Evolutionary conservation across 257 asterid genomes (phyloP), one percentile per base, ranked within the genome.

Genomic region (Verbena officinalis): DNA sequence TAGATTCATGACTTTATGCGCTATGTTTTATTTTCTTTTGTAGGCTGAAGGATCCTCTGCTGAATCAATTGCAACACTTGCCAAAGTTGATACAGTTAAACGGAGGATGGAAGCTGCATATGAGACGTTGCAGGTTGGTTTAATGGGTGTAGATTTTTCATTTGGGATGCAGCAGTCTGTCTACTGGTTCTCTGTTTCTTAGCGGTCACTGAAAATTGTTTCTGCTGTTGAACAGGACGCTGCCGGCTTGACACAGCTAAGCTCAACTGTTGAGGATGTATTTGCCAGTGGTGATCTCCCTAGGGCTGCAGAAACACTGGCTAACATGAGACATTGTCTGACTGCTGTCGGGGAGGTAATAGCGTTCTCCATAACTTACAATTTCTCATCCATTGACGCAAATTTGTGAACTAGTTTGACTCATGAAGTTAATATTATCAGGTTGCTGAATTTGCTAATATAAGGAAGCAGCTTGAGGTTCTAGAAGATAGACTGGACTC

Each of bases 371-470:
- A 15, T 38, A 27, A 3, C 16, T 4, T 49, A 22, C 9, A 46
- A 13, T 21, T 22, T 64, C 10, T 39, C 59, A 20, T 67, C 15
- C 30, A 1, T 16, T 7, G 43, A 60, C 45, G 58, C 61, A 62
- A 58, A 50, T 67, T 22, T 46, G 52, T 67, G 65, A 57, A 58
- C 62, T 50, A 55, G 56, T 51, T 38, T 69, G 64, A 55, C 58
- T 62, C 49, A 61, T 71, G 63, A 62, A 57, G 46, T 64, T 51
- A 33, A 15, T 52, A 64, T 71, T 73, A 74, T 68, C 90, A 94
- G 99, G 97, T 94, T 71, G 97, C 99, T 16, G 99, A 94, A 80
- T 94, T 94, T 77, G 99, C 97, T 55, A 94, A 94, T 77, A 88
- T 94, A 69, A 88, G 97, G 81, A 94, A 81, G 86, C 97, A 94